Base-by-base conservation (phyloP, 2,329 filamentous ascomycete species). In the Sarocladium oryzae region DNA sequence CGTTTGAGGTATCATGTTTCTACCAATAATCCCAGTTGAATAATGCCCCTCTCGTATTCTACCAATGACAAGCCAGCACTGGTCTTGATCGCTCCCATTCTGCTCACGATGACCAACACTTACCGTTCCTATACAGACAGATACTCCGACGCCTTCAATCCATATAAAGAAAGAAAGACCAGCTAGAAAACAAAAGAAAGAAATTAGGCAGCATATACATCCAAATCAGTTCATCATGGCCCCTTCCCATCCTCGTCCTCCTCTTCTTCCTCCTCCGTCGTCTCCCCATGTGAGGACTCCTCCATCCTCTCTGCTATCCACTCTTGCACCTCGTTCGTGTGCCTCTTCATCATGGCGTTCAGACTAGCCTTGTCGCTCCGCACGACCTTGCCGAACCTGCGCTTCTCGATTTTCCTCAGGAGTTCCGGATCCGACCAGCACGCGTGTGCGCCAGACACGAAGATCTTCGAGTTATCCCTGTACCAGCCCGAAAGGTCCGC, bases 401-500 rank as follows among this genome's bases (percentile, higher is more conserved):
- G 72, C 68, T 82, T 84, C 45, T 72, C 67, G 0, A 85, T 77
- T 59, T 81, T 83, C 55, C 76, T 73, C 2, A 69, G 75, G 18
- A 82, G 71, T 4, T 84, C 81, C 28, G 76, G 74, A 52, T 85
- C 80, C 54, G 67, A 73, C 86, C 89, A 96, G 64, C 88, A 86
- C 11, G 80, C 79, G 64, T 96, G 92, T 53, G 85, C 76, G 23
- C 77, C 71, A 2, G 85, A 81, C 16, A 96, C 86, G 60, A 85
- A 95, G 43, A 96, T 85, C 3, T 81, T 77, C 0, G 89, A 93
- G 66, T 89, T 84, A 58, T 82, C 76, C 62, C 85, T 86, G 69
- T 96, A 97, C 92, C 92, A 97, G 21, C 75, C 74, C 1, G 83
- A 85, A 1, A 91, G 74, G 54, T 77, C 74, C n/a, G 79, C 76